These are phyloP conservation scores for Craspedostauros australis DNA, from an alignment of 108 stramenopile genomes.

Conservation along the genomic window DNA sequence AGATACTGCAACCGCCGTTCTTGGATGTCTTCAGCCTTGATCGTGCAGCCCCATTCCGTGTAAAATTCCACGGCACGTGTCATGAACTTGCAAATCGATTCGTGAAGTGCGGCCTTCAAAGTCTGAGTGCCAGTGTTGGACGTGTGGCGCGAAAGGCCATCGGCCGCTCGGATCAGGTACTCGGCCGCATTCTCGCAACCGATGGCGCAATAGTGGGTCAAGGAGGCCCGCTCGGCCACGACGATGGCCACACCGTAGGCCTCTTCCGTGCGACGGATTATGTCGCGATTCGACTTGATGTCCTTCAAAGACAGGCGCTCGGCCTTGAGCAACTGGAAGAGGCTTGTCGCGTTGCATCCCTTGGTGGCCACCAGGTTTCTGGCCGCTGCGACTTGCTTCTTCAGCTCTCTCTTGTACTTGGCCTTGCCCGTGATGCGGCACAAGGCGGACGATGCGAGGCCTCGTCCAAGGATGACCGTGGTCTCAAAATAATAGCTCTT, in stretches of 20 bases:
- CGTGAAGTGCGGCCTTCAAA: no score
- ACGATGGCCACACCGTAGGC: conserved; percentile 21
- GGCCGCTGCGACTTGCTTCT: neutral
- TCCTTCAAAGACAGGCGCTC: conserved; percentile 12
- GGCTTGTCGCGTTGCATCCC: conserved; percentile 4
- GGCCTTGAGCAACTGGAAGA: conserved; percentile 15
- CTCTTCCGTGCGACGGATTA: neutral
- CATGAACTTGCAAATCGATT: conserved; percentile 10
- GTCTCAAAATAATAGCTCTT: no score
- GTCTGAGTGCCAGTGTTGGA: no score
- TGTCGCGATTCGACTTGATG: no score
- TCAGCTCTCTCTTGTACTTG: neutral
- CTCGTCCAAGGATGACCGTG: no score
- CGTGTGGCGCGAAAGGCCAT: neutral
- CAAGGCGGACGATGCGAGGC: no score
- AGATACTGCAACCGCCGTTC: no score
- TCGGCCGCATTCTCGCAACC: conserved; percentile 23
- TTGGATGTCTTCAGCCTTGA: no score
- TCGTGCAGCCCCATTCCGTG: no score
- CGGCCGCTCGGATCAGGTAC: conserved; percentile 1
- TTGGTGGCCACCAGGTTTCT: conserved; percentile 9
- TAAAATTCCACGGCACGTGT: no score
- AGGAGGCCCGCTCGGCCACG: conserved; percentile 10
- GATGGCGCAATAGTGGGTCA: conserved; percentile 20
- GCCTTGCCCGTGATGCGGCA: no score